Evolutionary conservation across 176 grass and related monocot genomes (phyloP).

Genomic region (Oryza glumipatula): DNA sequence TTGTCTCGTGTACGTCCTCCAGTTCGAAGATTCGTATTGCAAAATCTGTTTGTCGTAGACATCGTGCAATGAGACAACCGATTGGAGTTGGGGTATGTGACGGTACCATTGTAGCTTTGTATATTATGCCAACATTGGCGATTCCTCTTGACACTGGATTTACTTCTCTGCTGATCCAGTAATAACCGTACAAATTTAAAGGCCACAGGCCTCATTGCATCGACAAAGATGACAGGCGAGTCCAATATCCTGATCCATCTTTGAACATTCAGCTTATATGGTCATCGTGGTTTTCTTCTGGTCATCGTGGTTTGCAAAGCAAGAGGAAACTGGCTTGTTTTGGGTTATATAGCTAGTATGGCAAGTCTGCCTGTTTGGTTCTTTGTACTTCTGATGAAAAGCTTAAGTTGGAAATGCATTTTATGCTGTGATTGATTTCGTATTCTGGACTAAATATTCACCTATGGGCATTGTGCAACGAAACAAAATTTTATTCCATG

Average conservation of each 20-base stretch:
- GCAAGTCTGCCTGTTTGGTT: not conserved
- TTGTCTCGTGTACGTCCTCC: slow-evolving; percentile 33
- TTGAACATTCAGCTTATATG: not conserved
- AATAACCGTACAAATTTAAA: not conserved
- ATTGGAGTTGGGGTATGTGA: slow-evolving; percentile 9
- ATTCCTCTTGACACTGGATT: slow-evolving; percentile 23
- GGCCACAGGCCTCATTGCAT: not conserved
- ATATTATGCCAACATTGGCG: slow-evolving; percentile 23
- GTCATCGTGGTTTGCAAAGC: not conserved
- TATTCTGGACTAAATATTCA: not conserved
- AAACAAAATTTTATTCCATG: not conserved
- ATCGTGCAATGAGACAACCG: slow-evolving; percentile 26
- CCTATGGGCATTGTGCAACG: not conserved
- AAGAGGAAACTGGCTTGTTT: not conserved
- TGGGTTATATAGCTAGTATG: not conserved
- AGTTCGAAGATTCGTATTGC: slow-evolving; percentile 40
- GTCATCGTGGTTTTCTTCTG: not conserved
- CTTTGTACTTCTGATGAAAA: not conserved
- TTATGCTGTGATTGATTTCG: not conserved
- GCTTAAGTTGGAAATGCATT: not conserved
- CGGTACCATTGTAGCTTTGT: slow-evolving; percentile 27
- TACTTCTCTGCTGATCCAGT: not conserved
- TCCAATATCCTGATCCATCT: no score
- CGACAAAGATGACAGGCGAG: not conserved
- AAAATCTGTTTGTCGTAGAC: slow-evolving; percentile 36